phyloP scores from a whole-genome alignment of 345 rosid genomes.

The Cardamine chenopodiifolia region DNA sequence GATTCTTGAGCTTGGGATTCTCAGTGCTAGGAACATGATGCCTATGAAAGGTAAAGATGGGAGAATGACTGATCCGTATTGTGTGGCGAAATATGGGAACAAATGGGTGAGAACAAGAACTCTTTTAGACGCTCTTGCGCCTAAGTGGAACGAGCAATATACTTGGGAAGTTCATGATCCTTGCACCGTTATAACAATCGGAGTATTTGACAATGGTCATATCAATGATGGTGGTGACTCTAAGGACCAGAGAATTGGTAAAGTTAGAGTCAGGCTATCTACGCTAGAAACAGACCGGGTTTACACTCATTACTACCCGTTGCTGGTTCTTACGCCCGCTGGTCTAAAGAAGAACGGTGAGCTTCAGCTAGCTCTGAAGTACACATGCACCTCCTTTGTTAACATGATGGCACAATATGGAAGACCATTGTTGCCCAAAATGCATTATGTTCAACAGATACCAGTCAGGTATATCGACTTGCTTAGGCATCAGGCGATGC shows the following conservation, averaged over 20 bases:
- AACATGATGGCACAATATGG: conserved; percentile 92
- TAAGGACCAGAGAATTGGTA: conserved; percentile 81
- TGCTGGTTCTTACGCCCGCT: conserved; percentile 66
- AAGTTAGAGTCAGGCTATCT: conserved; percentile 87
- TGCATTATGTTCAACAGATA: conserved; percentile 88
- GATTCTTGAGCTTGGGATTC: conserved; percentile 83
- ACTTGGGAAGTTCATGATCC: conserved; percentile 98
- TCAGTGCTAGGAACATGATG: conserved; percentile 73
- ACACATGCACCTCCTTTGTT: conserved; percentile 78
- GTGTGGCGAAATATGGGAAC: conserved; percentile 95
- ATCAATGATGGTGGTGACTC: conserved; percentile 67
- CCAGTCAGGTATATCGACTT: conserved; percentile 69
- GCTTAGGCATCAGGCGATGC: conserved; percentile 88
- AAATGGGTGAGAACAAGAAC: conserved; percentile 98
- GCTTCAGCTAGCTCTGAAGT: conserved; percentile 85
- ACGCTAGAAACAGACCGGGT: conserved; percentile 82
- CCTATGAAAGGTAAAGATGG: conserved; percentile 93
- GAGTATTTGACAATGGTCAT: conserved; percentile 84
- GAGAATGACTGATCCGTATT: conserved; percentile 78
- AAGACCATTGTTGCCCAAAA: conserved; percentile 88
- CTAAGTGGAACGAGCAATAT: conserved; percentile 94
- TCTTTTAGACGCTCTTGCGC: conserved; percentile 71
- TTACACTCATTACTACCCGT: conserved; percentile 91
- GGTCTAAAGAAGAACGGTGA: conserved; percentile 92
- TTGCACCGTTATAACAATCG: conserved; percentile 89